Evolutionary conservation across 257 asterid genomes (phyloP).

Genomic region (Mentha longifolia): DNA sequence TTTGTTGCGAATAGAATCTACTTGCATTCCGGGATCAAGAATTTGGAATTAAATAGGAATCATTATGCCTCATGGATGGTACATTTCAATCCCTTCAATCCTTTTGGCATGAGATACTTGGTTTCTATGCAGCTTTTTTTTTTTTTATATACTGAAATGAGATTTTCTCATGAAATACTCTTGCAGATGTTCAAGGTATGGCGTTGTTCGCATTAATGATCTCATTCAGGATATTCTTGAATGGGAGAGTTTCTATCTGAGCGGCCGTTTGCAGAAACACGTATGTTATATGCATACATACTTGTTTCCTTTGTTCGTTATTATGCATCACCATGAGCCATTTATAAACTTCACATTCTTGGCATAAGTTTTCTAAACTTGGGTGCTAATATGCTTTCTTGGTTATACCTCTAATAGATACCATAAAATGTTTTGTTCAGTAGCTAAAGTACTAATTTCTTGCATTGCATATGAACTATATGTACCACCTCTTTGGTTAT

Average conservation of each 20-base stretch:
- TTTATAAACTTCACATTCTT: neutral
- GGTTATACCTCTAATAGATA: neutral
- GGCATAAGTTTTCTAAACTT: slow-evolving; percentile 1
- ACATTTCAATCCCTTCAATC: slow-evolving; percentile 94
- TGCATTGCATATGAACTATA: neutral
- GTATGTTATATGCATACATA: slow-evolving; percentile 44
- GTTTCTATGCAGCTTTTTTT: slow-evolving; percentile 21
- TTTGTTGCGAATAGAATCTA: slow-evolving; percentile 22
- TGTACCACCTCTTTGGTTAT: neutral
- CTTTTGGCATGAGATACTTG: too few species aligned
- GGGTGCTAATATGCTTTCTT: neutral
- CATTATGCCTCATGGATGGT: slow-evolving; percentile 90
- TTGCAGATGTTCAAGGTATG: slow-evolving; percentile 75
- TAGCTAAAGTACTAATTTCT: too few species aligned
- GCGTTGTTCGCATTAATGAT: slow-evolving; percentile 77
- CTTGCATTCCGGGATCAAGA: slow-evolving; percentile 45
- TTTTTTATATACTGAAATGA: neutral
- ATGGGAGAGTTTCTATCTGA: slow-evolving; percentile 79
- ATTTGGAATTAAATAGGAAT: slow-evolving; percentile 65
- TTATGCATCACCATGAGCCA: neutral
- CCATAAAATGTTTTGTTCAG: too few species aligned
- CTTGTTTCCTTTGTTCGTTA: neutral
- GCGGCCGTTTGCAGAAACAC: slow-evolving; percentile 94
- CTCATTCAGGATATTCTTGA: slow-evolving; percentile 63
- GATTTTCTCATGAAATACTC: slow-evolving; percentile 30